These are phyloP conservation scores for Podila epigama DNA, from an alignment of 192 early-diverging fungal species.

Conservation along the genomic window DNA sequence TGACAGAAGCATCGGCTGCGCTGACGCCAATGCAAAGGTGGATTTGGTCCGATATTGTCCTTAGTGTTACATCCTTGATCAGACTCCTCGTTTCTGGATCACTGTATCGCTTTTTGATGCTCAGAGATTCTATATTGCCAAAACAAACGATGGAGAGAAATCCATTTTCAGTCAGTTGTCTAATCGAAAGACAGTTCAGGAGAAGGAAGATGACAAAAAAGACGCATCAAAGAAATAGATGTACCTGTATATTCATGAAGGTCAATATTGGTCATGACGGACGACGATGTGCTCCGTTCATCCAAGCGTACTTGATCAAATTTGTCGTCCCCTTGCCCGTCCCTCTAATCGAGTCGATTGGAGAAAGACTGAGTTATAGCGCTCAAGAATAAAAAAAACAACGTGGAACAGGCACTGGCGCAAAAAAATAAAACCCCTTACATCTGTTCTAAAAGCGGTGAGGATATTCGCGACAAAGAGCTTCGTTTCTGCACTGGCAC, in stretches of 20 bases:
- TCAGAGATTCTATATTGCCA: not conserved
- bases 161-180: no score
- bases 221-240: no score
- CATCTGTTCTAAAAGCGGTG: conserved; percentile 32
- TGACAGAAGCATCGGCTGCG: conserved; percentile 19
- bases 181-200: no score
- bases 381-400: no score
- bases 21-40: conserved; percentile 9
- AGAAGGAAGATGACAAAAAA: no score
- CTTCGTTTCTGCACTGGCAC: conserved; percentile 25
- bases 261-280: conserved; percentile 38
- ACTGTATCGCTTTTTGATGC: conserved; percentile 16
- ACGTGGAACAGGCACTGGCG: not conserved
- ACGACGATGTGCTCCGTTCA: conserved; percentile 20
- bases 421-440: not conserved
- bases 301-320: conserved; percentile 40
- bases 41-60: conserved; percentile 35
- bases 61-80: conserved; percentile 27
- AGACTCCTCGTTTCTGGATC: conserved; percentile 17
- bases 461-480: conserved; percentile 34
- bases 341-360: no score
- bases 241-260: conserved; percentile 21
- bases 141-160: not conserved
- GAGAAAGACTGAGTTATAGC: no score
- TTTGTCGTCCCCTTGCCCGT: conserved; percentile 11